Conservation (phyloP, 2,329 filamentous ascomycete species). For the Trichoderma afroharzianum region DNA sequence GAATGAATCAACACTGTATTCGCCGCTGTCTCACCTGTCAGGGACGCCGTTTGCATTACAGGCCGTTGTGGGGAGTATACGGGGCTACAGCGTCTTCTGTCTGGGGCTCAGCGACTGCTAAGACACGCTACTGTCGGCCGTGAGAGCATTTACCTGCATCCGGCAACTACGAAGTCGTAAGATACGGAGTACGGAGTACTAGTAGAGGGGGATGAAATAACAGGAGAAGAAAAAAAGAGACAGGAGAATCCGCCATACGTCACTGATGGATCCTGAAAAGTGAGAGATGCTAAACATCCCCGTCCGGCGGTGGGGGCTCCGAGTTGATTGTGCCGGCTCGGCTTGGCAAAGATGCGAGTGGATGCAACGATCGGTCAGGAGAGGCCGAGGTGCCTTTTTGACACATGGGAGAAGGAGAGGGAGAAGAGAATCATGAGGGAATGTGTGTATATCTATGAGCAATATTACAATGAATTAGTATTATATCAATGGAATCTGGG, state of each 20-base stretch:
- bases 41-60: slow-evolving; percentile 3
- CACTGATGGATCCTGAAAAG: background rate
- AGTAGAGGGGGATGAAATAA: background rate
- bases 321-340: background rate
- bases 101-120: background rate
- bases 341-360: slow-evolving; percentile 1
- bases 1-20: background rate
- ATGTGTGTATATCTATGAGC: too few species aligned
- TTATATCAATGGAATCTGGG: too few species aligned
- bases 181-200: background rate
- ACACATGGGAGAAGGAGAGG: background rate
- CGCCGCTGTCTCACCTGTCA: background rate
- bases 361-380: background rate
- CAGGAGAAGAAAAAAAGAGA: background rate
- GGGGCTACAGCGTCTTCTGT: background rate
- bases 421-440: background rate
- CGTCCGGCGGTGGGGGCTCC: background rate
- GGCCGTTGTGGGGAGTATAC: background rate
- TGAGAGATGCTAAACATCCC: background rate
- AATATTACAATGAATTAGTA: too few species aligned
- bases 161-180: background rate
- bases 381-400: background rate
- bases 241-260: background rate
- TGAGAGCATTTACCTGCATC: slow-evolving; percentile 13
- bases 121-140: slow-evolving; percentile 8